A percentile compares a stretch with the other conserved stretches of the same genome.
These are phyloP conservation scores for Arthrocladium fulminans DNA, from an alignment of 2,329 filamentous ascomycete species.

Conservation along the genomic window DNA sequence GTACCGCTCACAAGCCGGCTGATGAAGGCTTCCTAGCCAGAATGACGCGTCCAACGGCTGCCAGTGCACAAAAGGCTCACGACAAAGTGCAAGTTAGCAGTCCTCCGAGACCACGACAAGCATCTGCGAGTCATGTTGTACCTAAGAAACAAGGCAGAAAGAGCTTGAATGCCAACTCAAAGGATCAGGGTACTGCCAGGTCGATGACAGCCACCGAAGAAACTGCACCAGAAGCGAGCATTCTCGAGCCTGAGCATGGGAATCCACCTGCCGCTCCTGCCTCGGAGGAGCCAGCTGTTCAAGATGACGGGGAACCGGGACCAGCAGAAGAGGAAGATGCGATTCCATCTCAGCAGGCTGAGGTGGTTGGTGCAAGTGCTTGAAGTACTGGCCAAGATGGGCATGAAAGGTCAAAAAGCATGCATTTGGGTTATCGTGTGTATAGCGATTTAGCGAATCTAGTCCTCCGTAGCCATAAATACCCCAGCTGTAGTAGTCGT, in stretches of 20 bases:
- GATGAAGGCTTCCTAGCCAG: slow-evolving; percentile 42
- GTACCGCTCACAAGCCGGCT: slow-evolving; percentile 30
- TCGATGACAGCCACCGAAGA: not conserved
- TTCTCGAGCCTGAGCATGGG: not conserved
- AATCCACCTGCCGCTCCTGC: not conserved
- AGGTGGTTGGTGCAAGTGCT: not conserved
- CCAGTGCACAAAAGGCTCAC: slow-evolving; percentile 41
- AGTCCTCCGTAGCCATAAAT: not conserved
- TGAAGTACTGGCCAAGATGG: not conserved
- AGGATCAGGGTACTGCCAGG: not conserved
- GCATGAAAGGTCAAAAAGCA: not conserved
- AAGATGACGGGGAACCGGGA: not conserved
- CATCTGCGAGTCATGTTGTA: slow-evolving; percentile 4
- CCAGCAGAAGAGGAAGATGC: not conserved
- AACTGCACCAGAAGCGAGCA: not conserved
- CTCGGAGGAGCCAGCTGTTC: not conserved
- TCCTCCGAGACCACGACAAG: slow-evolving; percentile 25
- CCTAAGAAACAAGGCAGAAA: slow-evolving; percentile 20
- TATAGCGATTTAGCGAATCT: slow-evolving; percentile 10
- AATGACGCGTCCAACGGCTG: slow-evolving; percentile 45
- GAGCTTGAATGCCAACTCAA: slow-evolving; percentile 5
- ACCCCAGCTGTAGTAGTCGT: slow-evolving; percentile 2
- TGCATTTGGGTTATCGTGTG: slow-evolving; percentile 1
- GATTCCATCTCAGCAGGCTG: slow-evolving; percentile 8
- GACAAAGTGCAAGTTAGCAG: slow-evolving; percentile 37